Conservation (phyloP, 305 asterid genomes). For the Fraxinus baroniana region DNA sequence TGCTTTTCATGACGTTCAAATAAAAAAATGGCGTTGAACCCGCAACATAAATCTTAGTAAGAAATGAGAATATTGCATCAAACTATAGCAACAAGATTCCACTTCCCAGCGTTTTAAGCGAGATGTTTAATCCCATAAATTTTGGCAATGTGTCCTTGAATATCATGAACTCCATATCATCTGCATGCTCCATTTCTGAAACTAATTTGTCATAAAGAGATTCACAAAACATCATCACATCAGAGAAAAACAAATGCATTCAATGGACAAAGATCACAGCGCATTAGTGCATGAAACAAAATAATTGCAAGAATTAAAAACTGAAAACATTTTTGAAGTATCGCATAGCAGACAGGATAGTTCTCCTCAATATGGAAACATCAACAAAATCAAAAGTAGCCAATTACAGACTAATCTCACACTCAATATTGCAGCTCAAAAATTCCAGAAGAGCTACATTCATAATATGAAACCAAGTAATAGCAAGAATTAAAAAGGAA, state of each 20-base stretch:
- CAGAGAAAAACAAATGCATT: neutral
- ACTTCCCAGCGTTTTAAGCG: neutral
- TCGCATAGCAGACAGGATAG: neutral
- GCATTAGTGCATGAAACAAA: neutral
- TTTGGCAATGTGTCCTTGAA: neutral
- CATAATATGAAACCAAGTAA: neutral
- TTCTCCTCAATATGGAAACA: slow-evolving; percentile 1
- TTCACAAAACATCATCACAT: neutral
- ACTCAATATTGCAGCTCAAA: neutral
- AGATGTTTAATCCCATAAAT: neutral
- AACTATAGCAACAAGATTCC: neutral
- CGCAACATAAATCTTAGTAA: neutral
- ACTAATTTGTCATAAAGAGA: neutral
- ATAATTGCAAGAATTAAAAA: neutral
- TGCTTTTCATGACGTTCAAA: neutral
- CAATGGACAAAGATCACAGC: neutral
- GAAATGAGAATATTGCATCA: neutral
- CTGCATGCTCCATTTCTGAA: slow-evolving; percentile 3
- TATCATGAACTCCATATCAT: neutral
- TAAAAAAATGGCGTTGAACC: neutral
- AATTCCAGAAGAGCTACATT: neutral
- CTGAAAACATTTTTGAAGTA: neutral
- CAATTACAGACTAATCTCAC: neutral
- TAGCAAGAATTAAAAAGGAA: neutral
- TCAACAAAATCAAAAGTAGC: slow-evolving; percentile 9